A percentile compares a stretch with the other conserved stretches of the same genome.
phyloP scores from a whole-genome alignment of 352 stramenopile genomes.

The Stramenopiles sp. region DNA sequence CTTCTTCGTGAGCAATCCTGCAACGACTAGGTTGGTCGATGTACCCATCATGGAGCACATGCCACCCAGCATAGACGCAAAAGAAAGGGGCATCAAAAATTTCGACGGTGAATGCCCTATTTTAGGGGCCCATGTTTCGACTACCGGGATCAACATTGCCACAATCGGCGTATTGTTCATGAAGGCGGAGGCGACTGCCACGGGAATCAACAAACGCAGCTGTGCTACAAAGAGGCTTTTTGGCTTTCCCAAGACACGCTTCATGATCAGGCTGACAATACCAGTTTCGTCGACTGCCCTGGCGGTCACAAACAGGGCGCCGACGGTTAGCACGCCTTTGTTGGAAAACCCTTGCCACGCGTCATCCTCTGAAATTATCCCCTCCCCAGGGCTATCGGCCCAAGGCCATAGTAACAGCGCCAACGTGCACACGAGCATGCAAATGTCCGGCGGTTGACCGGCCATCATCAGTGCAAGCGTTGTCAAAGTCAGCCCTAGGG shows the following conservation, averaged over 20 bases:
- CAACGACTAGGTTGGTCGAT: conserved; percentile 42
- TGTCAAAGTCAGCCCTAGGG: no score
- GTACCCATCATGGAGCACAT: conserved; percentile 47
- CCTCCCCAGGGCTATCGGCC: no score
- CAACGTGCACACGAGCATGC: no score
- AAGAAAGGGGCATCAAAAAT: conserved; percentile 39
- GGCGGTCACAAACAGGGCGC: conserved; percentile 40
- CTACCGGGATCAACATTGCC: conserved; percentile 47
- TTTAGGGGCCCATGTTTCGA: conserved; percentile 35
- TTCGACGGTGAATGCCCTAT: conserved; percentile 30
- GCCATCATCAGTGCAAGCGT: no score
- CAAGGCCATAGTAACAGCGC: no score
- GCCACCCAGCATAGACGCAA: conserved; percentile 40
- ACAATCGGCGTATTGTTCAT: conserved; percentile 49
- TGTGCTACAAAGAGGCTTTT: conserved; percentile 30
- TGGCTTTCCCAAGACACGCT: conserved; percentile 34
- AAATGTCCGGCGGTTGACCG: no score
- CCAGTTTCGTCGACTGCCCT: conserved; percentile 36
- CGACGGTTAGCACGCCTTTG: conserved; percentile 35
- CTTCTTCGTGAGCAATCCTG: conserved; percentile 27
- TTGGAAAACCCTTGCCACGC: conserved; percentile 34
- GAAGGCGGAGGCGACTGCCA: conserved; percentile 37
- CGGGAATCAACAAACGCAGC: conserved; percentile 36
- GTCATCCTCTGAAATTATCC: conserved; percentile 20
- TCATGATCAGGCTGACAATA: conserved; percentile 42